Base-by-base conservation (phyloP, 2,329 filamentous ascomycete genomes). In the Grosmannia penicillata region DNA sequence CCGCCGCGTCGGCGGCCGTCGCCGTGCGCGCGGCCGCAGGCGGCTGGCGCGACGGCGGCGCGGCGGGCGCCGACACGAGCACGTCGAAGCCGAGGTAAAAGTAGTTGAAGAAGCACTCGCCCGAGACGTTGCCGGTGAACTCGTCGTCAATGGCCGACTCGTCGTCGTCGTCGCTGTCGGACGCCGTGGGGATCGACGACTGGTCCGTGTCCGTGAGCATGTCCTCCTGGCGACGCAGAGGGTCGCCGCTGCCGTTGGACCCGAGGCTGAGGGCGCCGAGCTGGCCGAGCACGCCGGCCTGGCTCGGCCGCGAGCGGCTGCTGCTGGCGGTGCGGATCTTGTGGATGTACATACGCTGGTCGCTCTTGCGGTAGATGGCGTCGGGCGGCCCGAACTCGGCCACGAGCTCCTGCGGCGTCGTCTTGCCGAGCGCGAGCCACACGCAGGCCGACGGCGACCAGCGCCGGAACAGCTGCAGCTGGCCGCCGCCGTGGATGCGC, bases 41-140 rank as follows among this genome's bases (percentile, higher is more conserved):
- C 0, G 81, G 77, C 7, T 65, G 63, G 18, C 72, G 72, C 0
- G 80, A 82, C 4, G 79, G 66, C 6, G 68, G 54, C 0, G 73
- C 75, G n/a, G n/a, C n/a, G 1, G 83, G 80, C 23, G 77, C 75
- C 1, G 89, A 93, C n/a, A 98, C 72, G 6, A 96, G 68, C 9
- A 95, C 72, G 56, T 98, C 91, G 52, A 98, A 93, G 2, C 91
- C 91, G 45, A 94, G 78, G 47, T 89, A 81, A 54, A 95, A 98
- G 56, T 98, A 98, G 56, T 96, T 96, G 60, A 91, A 95, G 55
- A 96, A 98, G 47, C 79, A 86, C 53, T 93, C 84, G 4, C 75
- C 71, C 2, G 76, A 72, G 4, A 76, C 48, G 54, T 66, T 62
- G 46, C 65, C 62, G 1, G 40, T 61, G 4, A 62, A 53, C 23